These are phyloP conservation scores for Persicaria maculosa DNA, from an alignment of 148 eudicot genomes.

Conservation along the genomic window DNA sequence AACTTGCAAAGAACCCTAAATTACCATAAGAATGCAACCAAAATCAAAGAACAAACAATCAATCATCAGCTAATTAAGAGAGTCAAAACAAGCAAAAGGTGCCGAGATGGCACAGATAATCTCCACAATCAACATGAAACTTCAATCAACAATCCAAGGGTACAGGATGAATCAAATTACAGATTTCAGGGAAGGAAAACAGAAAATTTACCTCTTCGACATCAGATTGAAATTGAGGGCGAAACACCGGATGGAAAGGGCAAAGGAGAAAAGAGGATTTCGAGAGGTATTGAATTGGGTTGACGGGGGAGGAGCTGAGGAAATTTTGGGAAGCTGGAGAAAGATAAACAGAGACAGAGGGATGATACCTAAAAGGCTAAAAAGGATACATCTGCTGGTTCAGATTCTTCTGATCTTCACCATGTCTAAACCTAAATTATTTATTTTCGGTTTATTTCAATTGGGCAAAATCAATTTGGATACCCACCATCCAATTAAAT, in stretches of 20 bases:
- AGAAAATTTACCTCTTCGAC: slow-evolving; percentile 4
- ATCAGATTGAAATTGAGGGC: slow-evolving; percentile 7
- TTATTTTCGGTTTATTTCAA: not conserved
- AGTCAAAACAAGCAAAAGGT: not conserved
- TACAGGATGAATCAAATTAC: not conserved
- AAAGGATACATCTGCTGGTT: slow-evolving; percentile 2
- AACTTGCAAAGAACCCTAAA: slow-evolving; percentile 86
- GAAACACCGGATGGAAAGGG: not conserved
- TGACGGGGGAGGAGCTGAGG: slow-evolving; percentile 2
- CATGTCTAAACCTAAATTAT: not conserved
- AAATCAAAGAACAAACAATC: not conserved
- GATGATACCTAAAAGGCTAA: slow-evolving; percentile 7
- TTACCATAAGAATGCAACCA: slow-evolving; percentile 7
- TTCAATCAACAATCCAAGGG: not conserved
- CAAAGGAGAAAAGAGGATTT: not conserved
- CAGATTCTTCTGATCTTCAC: not conserved
- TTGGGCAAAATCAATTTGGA: no score
- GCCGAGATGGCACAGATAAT: not conserved
- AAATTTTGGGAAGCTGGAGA: not conserved
- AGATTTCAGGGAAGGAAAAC: not conserved
- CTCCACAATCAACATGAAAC: not conserved
- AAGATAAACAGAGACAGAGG: not conserved
- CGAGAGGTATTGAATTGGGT: not conserved
- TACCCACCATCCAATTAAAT: no score
- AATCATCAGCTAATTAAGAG: not conserved